Conservation (phyloP, 176 grass and related monocot genomes). For the Lolium multiflorum region DNA sequence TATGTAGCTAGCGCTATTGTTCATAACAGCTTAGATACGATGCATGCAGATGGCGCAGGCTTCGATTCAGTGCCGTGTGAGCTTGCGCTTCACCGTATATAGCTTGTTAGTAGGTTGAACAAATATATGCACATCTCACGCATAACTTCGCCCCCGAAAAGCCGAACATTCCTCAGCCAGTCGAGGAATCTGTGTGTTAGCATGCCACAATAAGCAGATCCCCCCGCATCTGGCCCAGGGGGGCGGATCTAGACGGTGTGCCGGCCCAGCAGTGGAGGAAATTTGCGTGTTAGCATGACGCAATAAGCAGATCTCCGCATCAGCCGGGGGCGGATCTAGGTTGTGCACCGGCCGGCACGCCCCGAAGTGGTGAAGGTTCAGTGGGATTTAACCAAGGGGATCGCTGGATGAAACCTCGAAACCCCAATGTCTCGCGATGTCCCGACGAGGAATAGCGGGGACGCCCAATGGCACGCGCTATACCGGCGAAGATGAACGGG, state of each 20-base stretch:
- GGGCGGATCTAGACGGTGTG: conserved; percentile 13
- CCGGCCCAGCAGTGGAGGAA: background rate
- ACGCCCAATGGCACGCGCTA: background rate
- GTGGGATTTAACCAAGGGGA: background rate
- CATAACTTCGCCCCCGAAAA: background rate
- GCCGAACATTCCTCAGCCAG: background rate
- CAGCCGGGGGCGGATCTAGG: conserved; percentile 19
- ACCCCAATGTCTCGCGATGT: background rate
- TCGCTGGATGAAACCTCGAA: conserved; percentile 3
- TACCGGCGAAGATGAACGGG: background rate
- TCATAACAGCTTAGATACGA: background rate
- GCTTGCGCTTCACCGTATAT: background rate
- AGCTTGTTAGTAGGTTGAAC: background rate
- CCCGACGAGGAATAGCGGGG: background rate
- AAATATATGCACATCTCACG: background rate
- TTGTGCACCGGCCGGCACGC: background rate
- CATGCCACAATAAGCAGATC: conserved; percentile 10
- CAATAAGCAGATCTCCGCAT: conserved; percentile 32
- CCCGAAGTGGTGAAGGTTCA: background rate
- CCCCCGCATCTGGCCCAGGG: conserved; percentile 1
- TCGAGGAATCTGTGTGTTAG: background rate
- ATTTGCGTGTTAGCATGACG: background rate
- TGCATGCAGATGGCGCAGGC: background rate
- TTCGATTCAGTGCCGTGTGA: background rate
- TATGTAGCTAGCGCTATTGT: background rate